Conservation (phyloP, 2,329 filamentous ascomycete species). For the Chaetomium globosum region DNA sequence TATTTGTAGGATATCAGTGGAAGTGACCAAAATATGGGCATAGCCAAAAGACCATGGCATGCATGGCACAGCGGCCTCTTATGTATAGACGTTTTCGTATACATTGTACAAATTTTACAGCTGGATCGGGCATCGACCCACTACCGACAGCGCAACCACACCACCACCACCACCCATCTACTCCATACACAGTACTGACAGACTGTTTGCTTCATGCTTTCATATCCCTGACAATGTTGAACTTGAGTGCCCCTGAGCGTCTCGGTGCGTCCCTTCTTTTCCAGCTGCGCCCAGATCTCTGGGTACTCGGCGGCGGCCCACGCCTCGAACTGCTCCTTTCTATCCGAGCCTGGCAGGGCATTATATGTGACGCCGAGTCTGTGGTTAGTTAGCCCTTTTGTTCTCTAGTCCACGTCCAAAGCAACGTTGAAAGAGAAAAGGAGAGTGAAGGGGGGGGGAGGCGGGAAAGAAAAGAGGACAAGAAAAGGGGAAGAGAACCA, state of each 20-base stretch:
- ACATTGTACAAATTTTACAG: conserved; percentile 26
- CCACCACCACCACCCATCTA: not conserved
- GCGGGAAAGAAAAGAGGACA: not conserved
- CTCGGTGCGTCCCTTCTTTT: conserved; percentile 53
- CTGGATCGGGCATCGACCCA: conserved; percentile 3
- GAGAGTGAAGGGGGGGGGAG: not conserved
- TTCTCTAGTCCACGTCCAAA: not conserved
- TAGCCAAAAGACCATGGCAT: not conserved
- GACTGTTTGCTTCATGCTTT: conserved; percentile 46
- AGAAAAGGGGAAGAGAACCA: conserved; percentile 1
- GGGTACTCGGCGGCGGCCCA: conserved; percentile 74
- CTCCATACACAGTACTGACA: not conserved
- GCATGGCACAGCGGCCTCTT: not conserved
- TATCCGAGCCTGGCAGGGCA: conserved; percentile 64
- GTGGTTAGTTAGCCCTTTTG: conserved; percentile 20
- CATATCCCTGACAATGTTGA: conserved; percentile 54
- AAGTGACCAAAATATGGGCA: not conserved
- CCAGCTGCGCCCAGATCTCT: conserved; percentile 67
- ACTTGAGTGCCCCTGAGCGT: conserved; percentile 51
- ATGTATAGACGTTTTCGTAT: conserved; percentile 19
- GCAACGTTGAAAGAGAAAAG: not conserved
- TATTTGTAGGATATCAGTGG: conserved; percentile 13
- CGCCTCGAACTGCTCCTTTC: conserved; percentile 69
- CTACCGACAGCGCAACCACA: too few species aligned
- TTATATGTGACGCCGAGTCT: conserved; percentile 79